Evolutionary conservation across 257 asterid genomes (phyloP), one percentile per base, ranked within the genome.

Genomic region (Jaltomata sinuosa): DNA sequence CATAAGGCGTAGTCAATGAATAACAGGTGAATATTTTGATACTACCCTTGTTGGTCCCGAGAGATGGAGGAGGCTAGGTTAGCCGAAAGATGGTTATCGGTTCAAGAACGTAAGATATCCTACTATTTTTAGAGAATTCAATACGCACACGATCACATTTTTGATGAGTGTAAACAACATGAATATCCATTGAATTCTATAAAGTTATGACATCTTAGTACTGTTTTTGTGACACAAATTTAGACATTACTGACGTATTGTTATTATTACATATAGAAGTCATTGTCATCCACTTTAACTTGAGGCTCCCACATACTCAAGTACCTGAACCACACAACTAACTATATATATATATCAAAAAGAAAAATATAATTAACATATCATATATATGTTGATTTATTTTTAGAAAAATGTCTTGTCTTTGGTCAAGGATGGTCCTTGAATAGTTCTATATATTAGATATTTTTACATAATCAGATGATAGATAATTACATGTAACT

Each of bases 111-210:
- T n/a, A n/a, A n/a, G n/a, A n/a, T n/a, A n/a, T n/a, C n/a, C n/a
- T 21, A 14, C 11, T 29, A 6, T 27, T 5, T 0, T 14, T 29
- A 1, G 3, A 62, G 40, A 15, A 29, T 29, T 14, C 2, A 0
- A 57, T 0, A 0, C 3, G 4, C 4, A 61, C 11, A 0, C 1
- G 3, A 15, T 1, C 1, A 2, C 5, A 64, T 64, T 29, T 64
- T 64, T 6, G 0, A 6, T 14, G 8, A 64, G 2, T 64, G 6
- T 0, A 18, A 29, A 16, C 40, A 62, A 29, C 6, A 68, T 0
- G n/a, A n/a, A n/a, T n/a, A n/a, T n/a, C n/a, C n/a, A n/a, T n/a
- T n/a, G n/a, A n/a, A n/a, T n/a, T 40, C 55, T 25, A 72, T 45
- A 74, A 74, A 74, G 15, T 8, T 74, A 22, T 72, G 42, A 31